phyloP scores from a whole-genome alignment of 129 eudicot species.

The Solidago caesia region DNA sequence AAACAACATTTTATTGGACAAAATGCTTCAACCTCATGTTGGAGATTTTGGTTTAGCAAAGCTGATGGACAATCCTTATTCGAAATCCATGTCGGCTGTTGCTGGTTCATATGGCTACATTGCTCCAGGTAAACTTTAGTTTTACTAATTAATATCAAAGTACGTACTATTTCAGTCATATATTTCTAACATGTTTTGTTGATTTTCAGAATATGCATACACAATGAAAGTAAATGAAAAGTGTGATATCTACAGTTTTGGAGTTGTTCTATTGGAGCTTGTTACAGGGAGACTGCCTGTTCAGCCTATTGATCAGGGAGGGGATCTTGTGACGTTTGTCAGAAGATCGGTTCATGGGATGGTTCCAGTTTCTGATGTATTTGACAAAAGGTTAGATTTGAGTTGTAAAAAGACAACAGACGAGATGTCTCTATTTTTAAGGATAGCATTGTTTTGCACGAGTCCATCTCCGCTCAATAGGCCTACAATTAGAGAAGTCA shows the following conservation, averaged over 20 bases:
- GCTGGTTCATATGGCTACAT: conserved; percentile 98
- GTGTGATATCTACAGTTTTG: conserved; percentile 87
- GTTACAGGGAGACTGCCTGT: conserved; percentile 84
- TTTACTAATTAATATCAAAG: not conserved
- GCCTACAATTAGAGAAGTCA: conserved; percentile 86
- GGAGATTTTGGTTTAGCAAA: conserved; percentile 99
- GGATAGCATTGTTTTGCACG: conserved; percentile 86
- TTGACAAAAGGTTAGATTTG: conserved; percentile 67
- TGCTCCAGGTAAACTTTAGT: conserved; percentile 71
- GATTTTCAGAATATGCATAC: conserved; percentile 83
- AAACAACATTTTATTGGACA: conserved; percentile 78
- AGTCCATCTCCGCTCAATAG: conserved; percentile 67
- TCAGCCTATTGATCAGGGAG: conserved; percentile 85
- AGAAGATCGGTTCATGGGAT: conserved; percentile 49
- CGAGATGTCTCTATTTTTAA: conserved; percentile 71
- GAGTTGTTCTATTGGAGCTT: conserved; percentile 82
- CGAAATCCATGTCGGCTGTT: conserved; percentile 88
- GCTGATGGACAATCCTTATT: conserved; percentile 65
- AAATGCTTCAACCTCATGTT: conserved; percentile 69
- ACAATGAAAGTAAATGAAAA: conserved; percentile 96
- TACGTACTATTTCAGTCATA: not conserved
- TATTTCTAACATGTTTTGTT: conserved; percentile 3
- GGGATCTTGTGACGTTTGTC: conserved; percentile 81
- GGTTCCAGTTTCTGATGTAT: conserved; percentile 38
- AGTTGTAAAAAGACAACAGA: conserved; percentile 47